Base-by-base conservation (phyloP, 352 stramenopile species). In the Globisporangium mamillatum region DNA sequence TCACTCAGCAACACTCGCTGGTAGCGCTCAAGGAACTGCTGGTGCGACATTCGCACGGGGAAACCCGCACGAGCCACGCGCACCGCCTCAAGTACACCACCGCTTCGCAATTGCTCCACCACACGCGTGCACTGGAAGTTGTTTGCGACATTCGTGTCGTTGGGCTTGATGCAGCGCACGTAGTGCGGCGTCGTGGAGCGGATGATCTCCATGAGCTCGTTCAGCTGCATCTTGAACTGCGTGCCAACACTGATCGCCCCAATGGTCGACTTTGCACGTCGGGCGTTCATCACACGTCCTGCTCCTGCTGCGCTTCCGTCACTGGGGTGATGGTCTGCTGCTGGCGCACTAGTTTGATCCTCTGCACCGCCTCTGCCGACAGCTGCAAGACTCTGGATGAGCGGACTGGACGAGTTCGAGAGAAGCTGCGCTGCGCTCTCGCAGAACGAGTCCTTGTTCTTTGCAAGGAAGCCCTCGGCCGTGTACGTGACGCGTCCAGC, bases 81-180 rank as follows among this genome's bases (percentile, higher is more conserved):
- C n/a, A 97, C 90, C 14, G 87, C 90, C 75, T 97, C 88, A 18
- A 97, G 73, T 41, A 97, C 91, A 32, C 91, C 91, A 10, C 87
- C 89, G 61, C 88, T 94, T 29, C 86, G 84, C 14, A 97, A 72
- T 64, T 97, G 91, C 56, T 97, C 89, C 8, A 95, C 80, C 12
- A 96, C 83, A 44, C 88, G 83, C 7, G 69, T 66, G 18, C 76
- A 80, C 52, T 83, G 55, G 69, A 99, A 99, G 24, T 75, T 53
- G 2, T 79, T 80, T n/a, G 74, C 66, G 34, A 78, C 69, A 60
- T 91, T 90, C 1, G 46, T 66, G 77, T 99, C 95, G 73, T 99
- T 99, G 36, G 98, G 97, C 73, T 99, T 99, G 46, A 99, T 91
- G 75, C 98, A 99, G 65, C 97, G 95, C 63, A 99, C 95, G 78